Evolutionary conservation across 495 filamentous ascomycete genomes (phyloP).

Genomic region (Trichoderma reesei): DNA sequence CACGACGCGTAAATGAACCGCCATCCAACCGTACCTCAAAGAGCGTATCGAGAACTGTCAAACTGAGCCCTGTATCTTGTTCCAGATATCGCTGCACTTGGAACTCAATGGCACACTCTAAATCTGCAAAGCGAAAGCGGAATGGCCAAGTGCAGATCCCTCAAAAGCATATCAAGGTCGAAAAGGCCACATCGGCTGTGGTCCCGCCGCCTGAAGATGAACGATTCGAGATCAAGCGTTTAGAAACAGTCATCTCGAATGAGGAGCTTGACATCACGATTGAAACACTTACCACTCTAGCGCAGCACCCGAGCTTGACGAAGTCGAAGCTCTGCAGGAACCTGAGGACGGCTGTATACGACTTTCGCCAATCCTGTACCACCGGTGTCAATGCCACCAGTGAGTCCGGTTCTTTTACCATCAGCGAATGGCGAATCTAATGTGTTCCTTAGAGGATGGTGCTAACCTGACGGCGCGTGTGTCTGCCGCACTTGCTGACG

Average conservation of each 20-base stretch:
- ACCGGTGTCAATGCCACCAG: slow-evolving; percentile 31
- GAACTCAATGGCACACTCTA: slow-evolving; percentile 20
- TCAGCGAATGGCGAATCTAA: not conserved
- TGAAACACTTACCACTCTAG: slow-evolving; percentile 31
- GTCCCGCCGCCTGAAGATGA: slow-evolving; percentile 25
- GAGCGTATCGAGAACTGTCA: not conserved
- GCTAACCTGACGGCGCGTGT: slow-evolving; percentile 33
- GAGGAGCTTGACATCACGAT: slow-evolving; percentile 39
- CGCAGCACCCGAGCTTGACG: slow-evolving; percentile 31
- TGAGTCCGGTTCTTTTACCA: not conserved
- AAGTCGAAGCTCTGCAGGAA: slow-evolving; percentile 38
- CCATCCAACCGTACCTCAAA: too few species aligned
- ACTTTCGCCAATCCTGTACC: slow-evolving; percentile 35
- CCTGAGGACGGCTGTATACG: slow-evolving; percentile 35
- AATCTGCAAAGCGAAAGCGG: slow-evolving; percentile 21
- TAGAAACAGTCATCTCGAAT: slow-evolving; percentile 26
- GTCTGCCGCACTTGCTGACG: slow-evolving; percentile 34
- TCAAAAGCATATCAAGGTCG: slow-evolving; percentile 19
- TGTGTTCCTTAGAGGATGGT: slow-evolving; percentile 13
- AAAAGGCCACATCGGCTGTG: slow-evolving; percentile 18
- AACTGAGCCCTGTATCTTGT: not conserved
- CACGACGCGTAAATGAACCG: too few species aligned
- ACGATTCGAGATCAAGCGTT: slow-evolving; percentile 21
- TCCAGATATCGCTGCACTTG: not conserved
- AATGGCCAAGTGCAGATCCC: slow-evolving; percentile 14